Conservation (phyloP, 1,284 basidiomycete species). For the Fomitopsis betulina region DNA sequence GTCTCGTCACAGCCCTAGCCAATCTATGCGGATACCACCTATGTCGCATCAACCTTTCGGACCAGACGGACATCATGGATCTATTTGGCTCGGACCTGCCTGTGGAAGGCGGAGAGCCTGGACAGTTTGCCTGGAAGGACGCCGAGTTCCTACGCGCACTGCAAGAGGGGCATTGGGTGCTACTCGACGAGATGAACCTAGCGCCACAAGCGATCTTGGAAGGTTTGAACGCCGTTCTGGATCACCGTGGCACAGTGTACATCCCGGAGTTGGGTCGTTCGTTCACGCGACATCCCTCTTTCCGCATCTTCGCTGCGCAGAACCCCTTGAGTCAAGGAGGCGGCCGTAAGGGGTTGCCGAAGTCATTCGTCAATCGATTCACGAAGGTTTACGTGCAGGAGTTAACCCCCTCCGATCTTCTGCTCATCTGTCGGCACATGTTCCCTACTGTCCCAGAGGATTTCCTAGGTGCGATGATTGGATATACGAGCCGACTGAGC, state of each 20-base stretch:
- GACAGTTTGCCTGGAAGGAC: conserved; percentile 97
- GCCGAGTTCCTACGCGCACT: conserved; percentile 94
- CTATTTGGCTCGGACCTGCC: conserved; percentile 97
- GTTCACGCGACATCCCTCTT: conserved; percentile 86
- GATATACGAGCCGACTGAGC: conserved; percentile 76
- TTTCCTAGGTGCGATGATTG: conserved; percentile 74
- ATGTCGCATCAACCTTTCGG: conserved; percentile 97
- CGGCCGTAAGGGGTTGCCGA: conserved; percentile 95
- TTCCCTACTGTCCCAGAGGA: conserved; percentile 60
- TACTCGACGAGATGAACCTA: conserved; percentile 98
- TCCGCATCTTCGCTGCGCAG: conserved; percentile 97
- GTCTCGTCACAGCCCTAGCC: conserved; percentile 86
- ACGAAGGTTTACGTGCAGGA: conserved; percentile 96
- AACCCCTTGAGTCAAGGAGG: conserved; percentile 97
- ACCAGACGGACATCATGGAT: conserved; percentile 97
- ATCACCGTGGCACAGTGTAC: conserved; percentile 94
- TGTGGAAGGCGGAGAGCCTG: conserved; percentile 86
- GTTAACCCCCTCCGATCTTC: conserved; percentile 76
- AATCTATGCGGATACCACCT: conserved; percentile 76
- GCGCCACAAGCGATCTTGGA: conserved; percentile 96
- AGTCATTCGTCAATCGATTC: conserved; percentile 97
- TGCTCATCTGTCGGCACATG: conserved; percentile 74
- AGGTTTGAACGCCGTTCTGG: conserved; percentile 94
- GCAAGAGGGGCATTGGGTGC: conserved; percentile 93
- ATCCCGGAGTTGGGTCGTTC: conserved; percentile 93